Evolutionary conservation across 768 basidiomycete genomes (phyloP).

Genomic region (Fibroporia radiculosa): DNA sequence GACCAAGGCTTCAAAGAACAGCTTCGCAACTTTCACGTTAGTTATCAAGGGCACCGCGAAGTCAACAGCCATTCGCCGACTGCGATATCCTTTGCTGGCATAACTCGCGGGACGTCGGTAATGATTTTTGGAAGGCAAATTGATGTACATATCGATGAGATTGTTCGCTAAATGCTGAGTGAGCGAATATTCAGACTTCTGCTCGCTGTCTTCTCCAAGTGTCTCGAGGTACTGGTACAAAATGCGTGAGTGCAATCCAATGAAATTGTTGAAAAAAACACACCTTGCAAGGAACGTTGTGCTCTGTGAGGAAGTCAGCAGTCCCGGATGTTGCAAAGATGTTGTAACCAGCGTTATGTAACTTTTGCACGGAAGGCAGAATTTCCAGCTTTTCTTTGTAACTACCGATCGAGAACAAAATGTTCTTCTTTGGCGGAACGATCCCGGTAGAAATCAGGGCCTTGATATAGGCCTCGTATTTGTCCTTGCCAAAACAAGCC

Average conservation of each 20-base stretch:
- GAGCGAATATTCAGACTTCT: conserved; percentile 96
- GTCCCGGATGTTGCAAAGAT: conserved; percentile 97
- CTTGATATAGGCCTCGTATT: conserved; percentile 98
- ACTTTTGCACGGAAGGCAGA: conserved; percentile 88
- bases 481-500: conserved; percentile 95
- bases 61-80: conserved; percentile 98
- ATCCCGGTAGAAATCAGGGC: conserved; percentile 96
- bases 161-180: conserved; percentile 96
- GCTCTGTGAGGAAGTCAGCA: conserved; percentile 95
- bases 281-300: conserved; percentile 94
- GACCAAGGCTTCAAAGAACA: conserved; percentile 88
- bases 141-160: conserved; percentile 99
- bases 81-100: conserved; percentile 92
- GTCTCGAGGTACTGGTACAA: conserved; percentile 75
- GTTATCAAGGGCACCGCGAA: conserved; percentile 96
- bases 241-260: not conserved
- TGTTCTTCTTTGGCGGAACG: conserved; percentile 92
- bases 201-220: conserved; percentile 67
- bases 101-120: conserved; percentile 97
- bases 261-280: not conserved
- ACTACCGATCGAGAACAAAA: conserved; percentile 92
- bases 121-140: conserved; percentile 95
- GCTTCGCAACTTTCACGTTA: conserved; percentile 97
- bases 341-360: conserved; percentile 88
- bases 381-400: conserved; percentile 98